Conservation (phyloP, 129 eudicot species). For the Flaveria brownii region DNA sequence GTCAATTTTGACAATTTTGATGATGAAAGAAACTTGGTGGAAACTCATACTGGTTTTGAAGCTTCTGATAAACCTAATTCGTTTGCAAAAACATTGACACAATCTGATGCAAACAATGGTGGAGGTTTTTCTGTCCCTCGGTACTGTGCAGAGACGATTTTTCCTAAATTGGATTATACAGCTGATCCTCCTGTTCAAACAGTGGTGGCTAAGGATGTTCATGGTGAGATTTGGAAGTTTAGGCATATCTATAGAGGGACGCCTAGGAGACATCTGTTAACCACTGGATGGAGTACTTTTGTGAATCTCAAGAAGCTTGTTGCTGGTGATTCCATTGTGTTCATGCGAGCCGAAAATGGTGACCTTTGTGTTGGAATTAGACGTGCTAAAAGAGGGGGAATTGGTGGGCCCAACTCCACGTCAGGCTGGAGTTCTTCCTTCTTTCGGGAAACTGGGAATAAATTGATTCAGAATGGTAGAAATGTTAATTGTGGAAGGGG, state of each 20-base stretch:
- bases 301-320: constrained; percentile 75
- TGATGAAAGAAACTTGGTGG: constrained; percentile 15
- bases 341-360: constrained; percentile 69
- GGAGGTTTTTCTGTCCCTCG: constrained; percentile 87
- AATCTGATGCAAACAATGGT: constrained; percentile 83
- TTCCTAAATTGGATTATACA: constrained; percentile 67
- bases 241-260: constrained; percentile 81
- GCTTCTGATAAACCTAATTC: constrained; percentile 58
- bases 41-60: constrained; percentile 34
- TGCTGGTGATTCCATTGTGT: constrained; percentile 82
- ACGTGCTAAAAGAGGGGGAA: constrained; percentile 65
- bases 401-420: constrained; percentile 47
- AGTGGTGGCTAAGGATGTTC: constrained; percentile 71
- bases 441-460: constrained; percentile 59
- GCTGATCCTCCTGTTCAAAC: constrained; percentile 82
- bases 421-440: constrained; percentile 67
- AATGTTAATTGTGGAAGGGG: constrained; percentile 41
- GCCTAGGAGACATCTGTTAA: constrained; percentile 75
- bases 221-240: constrained; percentile 73
- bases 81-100: constrained; percentile 75
- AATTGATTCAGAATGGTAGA: constrained; percentile 40
- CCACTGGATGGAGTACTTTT: constrained; percentile 86
- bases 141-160: constrained; percentile 78
- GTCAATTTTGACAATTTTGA: constrained; percentile 35
- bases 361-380: constrained; percentile 75